phyloP scores from a whole-genome alignment of 192 early-diverging fungal species.

The Kickxella alabastrina region DNA sequence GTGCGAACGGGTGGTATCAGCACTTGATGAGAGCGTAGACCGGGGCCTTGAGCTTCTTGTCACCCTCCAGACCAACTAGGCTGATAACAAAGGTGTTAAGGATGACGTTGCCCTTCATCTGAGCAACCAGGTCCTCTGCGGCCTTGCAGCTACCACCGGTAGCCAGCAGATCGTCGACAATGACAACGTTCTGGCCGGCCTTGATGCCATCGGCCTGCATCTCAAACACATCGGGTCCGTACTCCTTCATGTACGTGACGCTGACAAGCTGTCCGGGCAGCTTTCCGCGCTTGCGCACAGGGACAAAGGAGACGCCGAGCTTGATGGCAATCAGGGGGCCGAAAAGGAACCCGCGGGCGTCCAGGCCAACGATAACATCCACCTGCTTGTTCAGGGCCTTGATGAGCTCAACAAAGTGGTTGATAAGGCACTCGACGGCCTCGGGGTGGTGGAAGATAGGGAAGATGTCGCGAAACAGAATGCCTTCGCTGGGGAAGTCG shows the following conservation, averaged over 20 bases:
- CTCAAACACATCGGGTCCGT: constrained; percentile 94
- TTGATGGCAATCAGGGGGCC: constrained; percentile 87
- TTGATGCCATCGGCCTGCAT: constrained; percentile 79
- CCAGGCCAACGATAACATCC: constrained; percentile 91
- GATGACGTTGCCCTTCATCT: constrained; percentile 68
- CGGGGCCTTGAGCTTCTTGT: constrained; percentile 72
- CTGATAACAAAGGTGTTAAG: constrained; percentile 93
- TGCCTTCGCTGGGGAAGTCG: constrained; percentile 86
- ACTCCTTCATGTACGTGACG: constrained; percentile 89
- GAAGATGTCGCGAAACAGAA: constrained; percentile 96
- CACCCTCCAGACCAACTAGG: constrained; percentile 80
- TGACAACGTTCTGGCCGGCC: constrained; percentile 78
- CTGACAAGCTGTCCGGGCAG: constrained; percentile 73
- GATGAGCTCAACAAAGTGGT: constrained; percentile 82
- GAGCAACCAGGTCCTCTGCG: constrained; percentile 76
- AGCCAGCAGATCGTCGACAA: constrained; percentile 96
- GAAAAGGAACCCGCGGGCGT: constrained; percentile 96
- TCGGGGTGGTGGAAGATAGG: constrained; percentile 93
- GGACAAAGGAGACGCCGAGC: constrained; percentile 86
- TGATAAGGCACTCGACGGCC: constrained; percentile 86
- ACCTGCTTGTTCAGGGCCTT: constrained; percentile 62
- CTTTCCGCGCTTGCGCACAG: constrained; percentile 95
- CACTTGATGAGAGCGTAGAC: constrained; percentile 81
- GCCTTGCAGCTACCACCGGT: constrained; percentile 83
- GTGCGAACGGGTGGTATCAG: too few relatives aligned